Evolutionary conservation across 2,329 filamentous ascomycete species (phyloP), one percentile per base, ranked within the genome.

Genomic region (Colletotrichum brevisporum): DNA sequence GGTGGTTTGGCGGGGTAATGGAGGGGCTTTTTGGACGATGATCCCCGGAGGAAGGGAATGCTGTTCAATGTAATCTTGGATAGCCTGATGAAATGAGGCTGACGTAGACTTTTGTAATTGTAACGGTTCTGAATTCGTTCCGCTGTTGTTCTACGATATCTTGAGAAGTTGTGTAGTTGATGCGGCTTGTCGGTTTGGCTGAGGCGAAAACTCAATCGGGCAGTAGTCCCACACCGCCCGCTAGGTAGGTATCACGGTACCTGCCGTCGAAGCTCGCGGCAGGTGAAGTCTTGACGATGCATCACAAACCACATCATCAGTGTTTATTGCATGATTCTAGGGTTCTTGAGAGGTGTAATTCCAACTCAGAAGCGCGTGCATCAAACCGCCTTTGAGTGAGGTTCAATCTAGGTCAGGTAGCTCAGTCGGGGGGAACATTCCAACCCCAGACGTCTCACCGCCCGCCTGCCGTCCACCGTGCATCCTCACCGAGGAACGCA

Each of bases 151-250:
- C 31, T 36, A 36, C 10, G 31, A 36, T 36, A 12, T 60, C 60
- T 43, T 51, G 39, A n/a, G 18, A 21, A 26, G 26, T 24, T 18
- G 26, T 2, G 36, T 27, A 6, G 26, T 27, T 18, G 48, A 18
- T 15, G 61, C 52, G 65, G 59, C 43, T 12, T 61, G 67, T 24
- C 47, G 36, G 27, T 58, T 36, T 39, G 36, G 52, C 31, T 66
- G 43, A 66, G 66, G 62, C 67, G 63, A 69, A 69, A 69, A 69
- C 62, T 67, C 67, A 67, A 67, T 61, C 55, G 45, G 67, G 66
- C 48, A 54, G 15, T n/a, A 62, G 62, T 41, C 56, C 55, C 67
- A 69, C 67, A 67, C 56, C 51, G 63, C 63, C 63, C 55, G 63
- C 36, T 60, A 31, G n/a, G n/a, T n/a, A n/a, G n/a, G n/a, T 66